A percentile compares a stretch with the other conserved stretches of the same genome.
These are phyloP conservation scores for Dictyostelium firmibasis DNA, from an alignment of 78 protist genomes.

Conservation along the genomic window DNA sequence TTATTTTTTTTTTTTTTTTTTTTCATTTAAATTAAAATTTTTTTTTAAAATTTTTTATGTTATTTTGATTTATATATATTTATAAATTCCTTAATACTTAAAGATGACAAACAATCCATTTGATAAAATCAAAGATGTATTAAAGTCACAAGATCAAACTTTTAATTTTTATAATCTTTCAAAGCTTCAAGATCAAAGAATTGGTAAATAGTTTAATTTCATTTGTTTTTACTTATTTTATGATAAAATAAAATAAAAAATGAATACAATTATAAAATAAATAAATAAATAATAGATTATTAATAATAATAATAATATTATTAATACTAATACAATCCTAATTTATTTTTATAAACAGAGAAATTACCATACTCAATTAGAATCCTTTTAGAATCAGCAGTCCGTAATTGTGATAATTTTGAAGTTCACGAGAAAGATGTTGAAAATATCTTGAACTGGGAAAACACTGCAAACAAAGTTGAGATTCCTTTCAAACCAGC, in stretches of 20 bases:
- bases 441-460: constrained; percentile 89
- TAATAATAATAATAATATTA: background rate
- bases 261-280: background rate
- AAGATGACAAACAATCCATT: constrained; percentile 29
- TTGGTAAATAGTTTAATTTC: constrained; percentile 20
- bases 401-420: constrained; percentile 91
- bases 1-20: too few relatives aligned
- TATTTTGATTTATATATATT: too few relatives aligned
- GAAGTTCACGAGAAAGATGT: constrained; percentile 80
- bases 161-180: constrained; percentile 23
- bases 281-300: background rate
- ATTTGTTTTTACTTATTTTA: background rate
- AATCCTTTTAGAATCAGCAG: constrained; percentile 89
- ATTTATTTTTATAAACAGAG: background rate
- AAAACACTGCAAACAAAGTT: constrained; percentile 38
- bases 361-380: constrained; percentile 90
- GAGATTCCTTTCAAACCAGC: constrained; percentile 91
- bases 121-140: constrained; percentile 50
- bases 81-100: too few relatives aligned
- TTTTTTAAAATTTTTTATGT: too few relatives aligned
- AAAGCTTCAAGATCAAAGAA: constrained; percentile 56
- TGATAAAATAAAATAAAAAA: background rate
- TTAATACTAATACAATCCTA: too few relatives aligned
- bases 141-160: background rate
- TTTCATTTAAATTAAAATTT: too few relatives aligned